Evolutionary conservation across 768 basidiomycete genomes (phyloP).

Genomic region (Leccinum subgranulosum): DNA sequence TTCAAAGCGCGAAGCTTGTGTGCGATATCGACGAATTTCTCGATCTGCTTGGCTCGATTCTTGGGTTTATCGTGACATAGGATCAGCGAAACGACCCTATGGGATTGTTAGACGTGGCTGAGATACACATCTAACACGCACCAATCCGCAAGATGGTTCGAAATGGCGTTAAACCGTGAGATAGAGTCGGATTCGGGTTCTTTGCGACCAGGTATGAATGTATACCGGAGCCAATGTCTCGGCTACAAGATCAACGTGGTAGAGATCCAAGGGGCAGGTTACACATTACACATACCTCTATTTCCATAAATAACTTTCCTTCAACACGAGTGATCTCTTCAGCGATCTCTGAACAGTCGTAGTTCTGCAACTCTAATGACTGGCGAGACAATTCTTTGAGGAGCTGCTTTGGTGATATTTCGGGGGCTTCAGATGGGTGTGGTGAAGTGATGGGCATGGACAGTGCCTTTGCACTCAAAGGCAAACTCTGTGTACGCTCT

Average conservation of each 20-base stretch:
- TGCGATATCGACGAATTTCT: constrained; percentile 86
- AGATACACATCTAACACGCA: constrained; percentile 30
- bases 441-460: constrained; percentile 34
- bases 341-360: constrained; percentile 68
- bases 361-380: constrained; percentile 52
- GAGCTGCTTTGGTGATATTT: constrained; percentile 51
- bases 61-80: constrained; percentile 80
- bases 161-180: constrained; percentile 66
- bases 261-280: background rate
- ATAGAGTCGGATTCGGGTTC: constrained; percentile 67
- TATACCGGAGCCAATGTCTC: constrained; percentile 83
- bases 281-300: constrained; percentile 53
- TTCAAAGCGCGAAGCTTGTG: constrained; percentile 75
- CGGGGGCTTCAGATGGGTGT: constrained; percentile 31
- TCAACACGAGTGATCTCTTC: constrained; percentile 82
- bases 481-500: constrained; percentile 70
- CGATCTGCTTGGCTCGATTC: constrained; percentile 75
- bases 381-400: constrained; percentile 61
- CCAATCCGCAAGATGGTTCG: constrained; percentile 86
- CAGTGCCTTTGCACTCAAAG: constrained; percentile 46
- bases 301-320: constrained; percentile 64
- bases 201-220: constrained; percentile 65
- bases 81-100: constrained; percentile 88
- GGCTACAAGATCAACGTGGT: constrained; percentile 47
- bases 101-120: constrained; percentile 1